Conservation (phyloP, 768 basidiomycete species). For the Royoungia palumana region DNA sequence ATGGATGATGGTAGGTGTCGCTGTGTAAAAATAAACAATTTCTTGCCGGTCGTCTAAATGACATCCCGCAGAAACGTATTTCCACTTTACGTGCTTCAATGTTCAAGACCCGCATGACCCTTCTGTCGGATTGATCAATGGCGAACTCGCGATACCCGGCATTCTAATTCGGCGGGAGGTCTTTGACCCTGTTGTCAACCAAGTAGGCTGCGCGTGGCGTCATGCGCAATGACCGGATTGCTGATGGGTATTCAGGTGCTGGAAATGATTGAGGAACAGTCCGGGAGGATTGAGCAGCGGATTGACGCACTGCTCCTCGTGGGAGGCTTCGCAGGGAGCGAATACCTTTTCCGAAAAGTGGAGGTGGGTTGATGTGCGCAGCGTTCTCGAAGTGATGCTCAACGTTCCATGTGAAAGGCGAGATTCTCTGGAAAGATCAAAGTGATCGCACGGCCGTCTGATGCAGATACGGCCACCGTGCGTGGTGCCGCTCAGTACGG, state of each 20-base stretch:
- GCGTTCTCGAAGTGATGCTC: neutral
- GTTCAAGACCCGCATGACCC: slow-evolving; percentile 80
- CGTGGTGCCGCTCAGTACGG: slow-evolving; percentile 90
- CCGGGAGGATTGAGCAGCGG: slow-evolving; percentile 59
- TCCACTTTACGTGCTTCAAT: slow-evolving; percentile 90
- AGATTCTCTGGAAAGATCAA: slow-evolving; percentile 62
- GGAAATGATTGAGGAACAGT: slow-evolving; percentile 74
- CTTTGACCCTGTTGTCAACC: slow-evolving; percentile 82
- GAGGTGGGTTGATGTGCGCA: slow-evolving; percentile 46
- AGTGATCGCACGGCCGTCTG: slow-evolving; percentile 78
- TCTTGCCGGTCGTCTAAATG: slow-evolving; percentile 11
- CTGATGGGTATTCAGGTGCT: slow-evolving; percentile 52
- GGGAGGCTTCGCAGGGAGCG: slow-evolving; percentile 85
- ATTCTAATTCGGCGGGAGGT: slow-evolving; percentile 76
- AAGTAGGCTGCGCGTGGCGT: slow-evolving; percentile 42
- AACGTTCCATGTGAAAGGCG: slow-evolving; percentile 41
- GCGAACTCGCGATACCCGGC: slow-evolving; percentile 81
- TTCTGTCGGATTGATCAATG: slow-evolving; percentile 74
- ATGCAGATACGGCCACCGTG: slow-evolving; percentile 85
- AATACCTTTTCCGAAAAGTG: slow-evolving; percentile 78
- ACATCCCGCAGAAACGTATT: slow-evolving; percentile 59
- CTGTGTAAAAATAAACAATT: neutral
- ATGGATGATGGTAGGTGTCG: slow-evolving; percentile 61
- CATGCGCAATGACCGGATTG: slow-evolving; percentile 1
- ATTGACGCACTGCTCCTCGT: slow-evolving; percentile 86